Percentiles rank a stretch among this genome's conserved stretches.
Evolutionary conservation across 2,329 filamentous ascomycete genomes (phyloP).

Genomic region (Intubia oerlemansii): DNA sequence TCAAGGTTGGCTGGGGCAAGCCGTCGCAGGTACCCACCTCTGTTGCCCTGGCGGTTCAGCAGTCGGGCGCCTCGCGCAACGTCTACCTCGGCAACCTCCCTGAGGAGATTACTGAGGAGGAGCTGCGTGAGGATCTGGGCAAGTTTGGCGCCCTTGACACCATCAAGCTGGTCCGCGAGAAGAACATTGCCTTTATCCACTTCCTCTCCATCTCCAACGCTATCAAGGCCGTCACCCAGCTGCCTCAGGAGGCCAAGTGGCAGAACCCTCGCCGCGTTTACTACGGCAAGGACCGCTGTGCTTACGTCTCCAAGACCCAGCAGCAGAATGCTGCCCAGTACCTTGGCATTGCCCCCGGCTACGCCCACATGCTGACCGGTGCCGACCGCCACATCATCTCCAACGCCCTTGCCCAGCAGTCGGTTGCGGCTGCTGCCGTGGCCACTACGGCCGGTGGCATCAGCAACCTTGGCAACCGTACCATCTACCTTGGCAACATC

Average conservation of each 20-base stretch:
- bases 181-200: constrained; percentile 93
- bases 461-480: constrained; percentile 92
- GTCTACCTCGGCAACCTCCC: constrained; percentile 89
- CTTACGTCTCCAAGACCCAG: constrained; percentile 97
- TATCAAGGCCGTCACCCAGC: constrained; percentile 91
- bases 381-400: constrained; percentile 94
- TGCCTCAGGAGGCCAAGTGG: constrained; percentile 94
- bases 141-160: constrained; percentile 96
- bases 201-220: constrained; percentile 95
- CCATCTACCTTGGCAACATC: constrained; percentile 95
- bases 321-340: constrained; percentile 98
- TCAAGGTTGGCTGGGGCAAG: constrained; percentile 99
- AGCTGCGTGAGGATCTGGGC: constrained; percentile 80
- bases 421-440: constrained; percentile 86
- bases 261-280: constrained; percentile 87
- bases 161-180: constrained; percentile 92
- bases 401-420: constrained; percentile 89
- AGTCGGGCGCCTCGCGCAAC: constrained; percentile 89
- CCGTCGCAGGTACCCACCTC: constrained; percentile 95
- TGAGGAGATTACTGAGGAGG: constrained; percentile 78
- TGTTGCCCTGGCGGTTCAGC: constrained; percentile 90
- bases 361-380: constrained; percentile 88
- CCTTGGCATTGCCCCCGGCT: constrained; percentile 86
- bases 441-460: constrained; percentile 92
- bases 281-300: constrained; percentile 96